Percentiles rank a stretch among this genome's conserved stretches.
Evolutionary conservation across 345 rosid species (phyloP).

Genomic region (Anastatica hierochuntica): DNA sequence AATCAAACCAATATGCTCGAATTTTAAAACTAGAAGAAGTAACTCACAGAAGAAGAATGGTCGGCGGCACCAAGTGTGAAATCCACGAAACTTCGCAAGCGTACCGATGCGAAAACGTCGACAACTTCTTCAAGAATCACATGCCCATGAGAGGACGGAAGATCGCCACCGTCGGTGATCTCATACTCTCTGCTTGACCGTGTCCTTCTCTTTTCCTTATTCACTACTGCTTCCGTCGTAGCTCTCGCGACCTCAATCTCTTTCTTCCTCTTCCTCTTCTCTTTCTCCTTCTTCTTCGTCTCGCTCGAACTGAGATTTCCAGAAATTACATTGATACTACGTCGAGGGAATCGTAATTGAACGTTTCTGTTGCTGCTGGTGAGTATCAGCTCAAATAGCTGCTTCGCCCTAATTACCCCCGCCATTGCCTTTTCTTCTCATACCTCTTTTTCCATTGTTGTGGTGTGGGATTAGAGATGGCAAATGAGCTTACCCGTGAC

Average conservation of each 20-base stretch:
- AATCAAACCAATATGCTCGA: conserved; percentile 3
- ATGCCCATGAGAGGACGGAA: conserved; percentile 54
- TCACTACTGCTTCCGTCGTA: conserved; percentile 20
- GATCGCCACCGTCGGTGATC: conserved; percentile 17
- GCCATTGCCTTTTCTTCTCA: conserved; percentile 25
- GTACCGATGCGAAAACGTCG: conserved; percentile 58
- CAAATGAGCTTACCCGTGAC: no score
- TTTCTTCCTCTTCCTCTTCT: conserved; percentile 20
- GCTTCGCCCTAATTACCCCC: conserved; percentile 23
- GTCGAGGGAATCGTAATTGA: conserved; percentile 6
- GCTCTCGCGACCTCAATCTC: conserved; percentile 10
- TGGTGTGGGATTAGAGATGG: background rate
- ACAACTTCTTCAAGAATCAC: conserved; percentile 78
- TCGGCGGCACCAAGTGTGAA: conserved; percentile 94
- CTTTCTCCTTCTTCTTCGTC: conserved; percentile 25
- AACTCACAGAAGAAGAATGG: conserved; percentile 76
- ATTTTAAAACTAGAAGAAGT: no score
- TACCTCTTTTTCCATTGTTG: conserved; percentile 14
- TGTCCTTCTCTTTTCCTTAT: conserved; percentile 63
- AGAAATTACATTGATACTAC: conserved; percentile 17
- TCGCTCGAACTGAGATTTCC: conserved; percentile 20
- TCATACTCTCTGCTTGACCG: conserved; percentile 57
- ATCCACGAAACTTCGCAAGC: conserved; percentile 57
- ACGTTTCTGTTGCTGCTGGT: background rate
- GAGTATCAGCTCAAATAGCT: conserved; percentile 14